Conservation (phyloP, 116 monocot genomes). For the Posidonia oceanica region DNA sequence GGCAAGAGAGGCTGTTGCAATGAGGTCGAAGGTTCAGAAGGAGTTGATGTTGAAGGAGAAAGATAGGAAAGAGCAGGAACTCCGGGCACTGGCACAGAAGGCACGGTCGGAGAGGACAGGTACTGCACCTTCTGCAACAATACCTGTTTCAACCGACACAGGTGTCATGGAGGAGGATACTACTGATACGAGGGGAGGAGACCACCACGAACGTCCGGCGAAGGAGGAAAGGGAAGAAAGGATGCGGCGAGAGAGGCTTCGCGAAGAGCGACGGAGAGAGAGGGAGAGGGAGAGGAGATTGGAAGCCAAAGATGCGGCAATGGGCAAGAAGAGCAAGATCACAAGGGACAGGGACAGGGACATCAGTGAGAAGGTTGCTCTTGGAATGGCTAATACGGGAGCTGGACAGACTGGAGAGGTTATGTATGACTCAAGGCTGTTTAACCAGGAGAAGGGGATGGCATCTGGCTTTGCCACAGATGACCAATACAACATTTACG, state of each 20-base stretch:
- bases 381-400: constrained; percentile 84
- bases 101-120: constrained; percentile 86
- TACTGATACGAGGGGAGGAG: constrained; percentile 11
- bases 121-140: constrained; percentile 39
- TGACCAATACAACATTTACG: constrained; percentile 94
- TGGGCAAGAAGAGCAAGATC: constrained; percentile 92
- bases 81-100: constrained; percentile 78
- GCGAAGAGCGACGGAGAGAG: constrained; percentile 83
- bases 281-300: constrained; percentile 93
- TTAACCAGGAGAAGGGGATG: constrained; percentile 99
- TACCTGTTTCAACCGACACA: constrained; percentile 24
- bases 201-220: constrained; percentile 29
- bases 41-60: constrained; percentile 94
- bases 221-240: constrained; percentile 82
- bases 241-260: constrained; percentile 75
- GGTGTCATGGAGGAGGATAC: constrained; percentile 23
- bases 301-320: constrained; percentile 70
- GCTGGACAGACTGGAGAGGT: constrained; percentile 63
- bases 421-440: constrained; percentile 91
- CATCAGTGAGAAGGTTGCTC: constrained; percentile 95
- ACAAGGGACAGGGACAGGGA: constrained; percentile 94
- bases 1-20: constrained; percentile 93
- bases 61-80: constrained; percentile 90
- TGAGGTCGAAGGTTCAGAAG: constrained; percentile 95
- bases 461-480: constrained; percentile 87